A percentile compares a stretch with the other conserved stretches of the same genome.
phyloP scores from a whole-genome alignment of 2,329 filamentous ascomycete species.

The Orbilia oligospora region DNA sequence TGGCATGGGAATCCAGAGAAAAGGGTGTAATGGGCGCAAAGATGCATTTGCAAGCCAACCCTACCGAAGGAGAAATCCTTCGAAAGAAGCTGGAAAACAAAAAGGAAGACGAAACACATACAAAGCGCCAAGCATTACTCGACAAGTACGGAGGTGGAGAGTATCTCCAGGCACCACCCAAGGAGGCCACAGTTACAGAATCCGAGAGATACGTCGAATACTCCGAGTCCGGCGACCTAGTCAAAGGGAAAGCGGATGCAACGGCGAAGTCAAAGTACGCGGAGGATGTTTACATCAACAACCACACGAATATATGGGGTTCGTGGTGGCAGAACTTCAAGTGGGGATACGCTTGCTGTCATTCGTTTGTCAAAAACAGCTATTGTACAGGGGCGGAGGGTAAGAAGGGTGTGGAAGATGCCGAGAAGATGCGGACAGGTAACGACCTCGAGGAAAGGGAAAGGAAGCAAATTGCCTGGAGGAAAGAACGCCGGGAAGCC shows the following conservation, averaged over 20 bases:
- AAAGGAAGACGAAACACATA: slow-evolving; percentile 73
- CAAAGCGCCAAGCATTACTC: slow-evolving; percentile 77
- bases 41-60: slow-evolving; percentile 94
- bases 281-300: slow-evolving; percentile 89
- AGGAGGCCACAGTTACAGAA: slow-evolving; percentile 79
- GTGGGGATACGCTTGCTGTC: slow-evolving; percentile 97
- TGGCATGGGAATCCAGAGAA: slow-evolving; percentile 97
- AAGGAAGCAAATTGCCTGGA: slow-evolving; percentile 62
- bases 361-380: slow-evolving; percentile 93
- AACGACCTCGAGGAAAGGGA: slow-evolving; percentile 50
- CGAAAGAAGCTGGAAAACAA: slow-evolving; percentile 77
- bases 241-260: slow-evolving; percentile 87
- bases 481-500: slow-evolving; percentile 62
- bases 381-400: slow-evolving; percentile 96
- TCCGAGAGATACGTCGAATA: slow-evolving; percentile 94
- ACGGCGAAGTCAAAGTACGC: slow-evolving; percentile 89
- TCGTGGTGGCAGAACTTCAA: slow-evolving; percentile 97
- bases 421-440: slow-evolving; percentile 70
- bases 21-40: slow-evolving; percentile 77
- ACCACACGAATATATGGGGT: slow-evolving; percentile 93
- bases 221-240: slow-evolving; percentile 83
- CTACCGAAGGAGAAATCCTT: slow-evolving; percentile 88
- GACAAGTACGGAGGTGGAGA: slow-evolving; percentile 86
- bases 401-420: slow-evolving; percentile 82
- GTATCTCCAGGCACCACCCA: slow-evolving; percentile 72